phyloP scores from a whole-genome alignment of 495 filamentous ascomycete species.

The Aspergillus egyptiacus region DNA sequence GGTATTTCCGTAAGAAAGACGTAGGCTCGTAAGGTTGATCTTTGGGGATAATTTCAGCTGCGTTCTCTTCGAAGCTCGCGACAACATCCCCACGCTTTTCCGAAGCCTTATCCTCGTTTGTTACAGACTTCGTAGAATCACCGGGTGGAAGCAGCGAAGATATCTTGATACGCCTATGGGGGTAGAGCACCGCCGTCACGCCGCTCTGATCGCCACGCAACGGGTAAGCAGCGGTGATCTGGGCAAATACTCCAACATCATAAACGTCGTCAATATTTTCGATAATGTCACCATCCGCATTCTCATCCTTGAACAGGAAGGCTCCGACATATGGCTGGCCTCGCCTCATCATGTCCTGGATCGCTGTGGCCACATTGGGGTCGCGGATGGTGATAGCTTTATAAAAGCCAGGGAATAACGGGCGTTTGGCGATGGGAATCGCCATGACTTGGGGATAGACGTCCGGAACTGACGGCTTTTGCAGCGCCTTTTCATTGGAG shows the following conservation, averaged over 20 bases:
- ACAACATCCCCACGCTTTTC: conserved; percentile 90
- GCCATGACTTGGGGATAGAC: conserved; percentile 98
- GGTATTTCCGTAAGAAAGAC: conserved; percentile 82
- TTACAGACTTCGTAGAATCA: conserved; percentile 31
- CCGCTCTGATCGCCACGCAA: conserved; percentile 70
- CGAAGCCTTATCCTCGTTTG: conserved; percentile 51
- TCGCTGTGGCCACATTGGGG: conserved; percentile 78
- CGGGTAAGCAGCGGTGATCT: conserved; percentile 92
- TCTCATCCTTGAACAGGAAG: conserved; percentile 95
- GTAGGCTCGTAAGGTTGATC: conserved; percentile 79
- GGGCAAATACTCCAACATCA: conserved; percentile 93
- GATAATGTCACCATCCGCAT: conserved; percentile 85
- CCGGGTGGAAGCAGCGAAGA: conserved; percentile 69
- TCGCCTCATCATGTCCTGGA: conserved; percentile 95
- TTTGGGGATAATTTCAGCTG: conserved; percentile 38
- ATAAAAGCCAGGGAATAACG: conserved; percentile 96
- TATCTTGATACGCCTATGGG: conserved; percentile 90
- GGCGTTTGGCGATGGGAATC: conserved; percentile 92
- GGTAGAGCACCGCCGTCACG: conserved; percentile 89
- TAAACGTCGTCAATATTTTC: conserved; percentile 83
- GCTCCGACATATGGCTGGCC: conserved; percentile 97
- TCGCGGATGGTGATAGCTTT: conserved; percentile 96
- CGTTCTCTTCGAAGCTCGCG: conserved; percentile 88
- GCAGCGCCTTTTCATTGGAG: conserved; percentile 63
- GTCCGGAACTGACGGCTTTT: conserved; percentile 85